Base-by-base conservation (phyloP, 768 basidiomycete species). In the Suillus occidentalis region DNA sequence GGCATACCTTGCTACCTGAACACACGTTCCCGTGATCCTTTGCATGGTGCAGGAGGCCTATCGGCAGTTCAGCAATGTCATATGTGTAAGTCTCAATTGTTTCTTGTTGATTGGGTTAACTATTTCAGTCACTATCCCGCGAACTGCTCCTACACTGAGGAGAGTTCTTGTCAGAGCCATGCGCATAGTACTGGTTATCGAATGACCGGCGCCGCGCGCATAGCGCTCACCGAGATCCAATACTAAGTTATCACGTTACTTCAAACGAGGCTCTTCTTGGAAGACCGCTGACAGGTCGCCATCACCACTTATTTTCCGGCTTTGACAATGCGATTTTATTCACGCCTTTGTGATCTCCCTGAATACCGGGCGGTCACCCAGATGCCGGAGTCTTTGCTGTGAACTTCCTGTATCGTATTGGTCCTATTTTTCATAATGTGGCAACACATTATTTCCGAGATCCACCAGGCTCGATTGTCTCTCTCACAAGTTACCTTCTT, bases 381-480 rank as follows among this genome's bases (percentile, higher is more conserved):
- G 70, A 63, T 60, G 58, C 65, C 66, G 63, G 61, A 53, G 55
- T 8, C 7, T 53, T 47, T 62, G 64, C 60, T 69, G 69, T 50
- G 67, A 66, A 65, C 50, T 2, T 9, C 60, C 58, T 45, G 66
- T 66, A 72, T 62, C 40, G 18, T 20, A 28, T 25, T 42, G 12
- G 72, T 62, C 58, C 16, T 42, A 20, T 25, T 42, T 40, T 58
- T 28, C 22, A 42, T 7, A 40, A 56, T 47, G 59, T 63, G 47
- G 55, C 37, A 67, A 57, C 55, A 55, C 60, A 71, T 56, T 61
- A 62, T 68, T 65, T 63, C 75, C 67, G 63, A 65, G 66, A 70
- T 70, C 66, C 31, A 62, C 4, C 10, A 34, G 20, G 36, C 28
- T 63, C 60, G 63, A 64, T 64, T 43, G n/a, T 64, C 63, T 43